These are phyloP conservation scores for Cylindrotheca closterium DNA, from an alignment of 108 stramenopile genomes.

Conservation along the genomic window DNA sequence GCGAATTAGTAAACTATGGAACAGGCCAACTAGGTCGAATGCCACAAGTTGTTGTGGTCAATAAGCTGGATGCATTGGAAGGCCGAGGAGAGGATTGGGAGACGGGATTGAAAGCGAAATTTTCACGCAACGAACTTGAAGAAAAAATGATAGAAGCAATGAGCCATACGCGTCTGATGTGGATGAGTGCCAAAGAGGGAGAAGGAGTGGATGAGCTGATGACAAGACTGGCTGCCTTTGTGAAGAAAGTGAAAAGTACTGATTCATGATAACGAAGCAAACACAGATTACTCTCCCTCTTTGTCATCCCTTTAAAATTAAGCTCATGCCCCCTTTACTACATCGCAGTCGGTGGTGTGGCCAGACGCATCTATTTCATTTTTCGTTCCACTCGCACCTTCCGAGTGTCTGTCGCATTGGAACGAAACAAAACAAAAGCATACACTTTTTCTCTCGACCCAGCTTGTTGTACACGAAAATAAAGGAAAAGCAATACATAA, in stretches of 20 bases:
- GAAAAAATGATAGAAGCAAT: constrained; percentile 53
- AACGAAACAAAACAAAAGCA: too few species aligned
- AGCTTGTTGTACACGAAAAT: too few species aligned
- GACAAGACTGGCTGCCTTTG: constrained; percentile 77
- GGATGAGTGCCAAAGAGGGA: constrained; percentile 87
- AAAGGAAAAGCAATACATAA: too few species aligned
- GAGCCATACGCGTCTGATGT: constrained; percentile 81
- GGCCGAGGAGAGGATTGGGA: constrained; percentile 50
- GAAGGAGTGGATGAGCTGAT: constrained; percentile 89
- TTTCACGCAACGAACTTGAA: constrained; percentile 54
- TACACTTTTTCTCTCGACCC: too few species aligned
- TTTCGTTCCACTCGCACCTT: too few species aligned
- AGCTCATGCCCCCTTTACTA: too few species aligned
- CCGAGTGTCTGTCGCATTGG: too few species aligned
- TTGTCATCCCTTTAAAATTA: too few species aligned
- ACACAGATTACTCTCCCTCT: too few species aligned
- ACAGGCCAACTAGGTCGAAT: constrained; percentile 85
- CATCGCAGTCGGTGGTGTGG: too few species aligned
- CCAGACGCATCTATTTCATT: too few species aligned
- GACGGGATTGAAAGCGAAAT: constrained; percentile 30
- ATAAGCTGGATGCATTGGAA: constrained; percentile 88
- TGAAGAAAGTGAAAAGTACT: constrained; percentile 76
- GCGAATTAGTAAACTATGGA: constrained; percentile 88
- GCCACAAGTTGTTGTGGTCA: constrained; percentile 95
- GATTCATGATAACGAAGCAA: too few species aligned